Evolutionary conservation across 768 basidiomycete genomes (phyloP), one percentile per base, ranked within the genome.

Genomic region (Suillus variegatus): DNA sequence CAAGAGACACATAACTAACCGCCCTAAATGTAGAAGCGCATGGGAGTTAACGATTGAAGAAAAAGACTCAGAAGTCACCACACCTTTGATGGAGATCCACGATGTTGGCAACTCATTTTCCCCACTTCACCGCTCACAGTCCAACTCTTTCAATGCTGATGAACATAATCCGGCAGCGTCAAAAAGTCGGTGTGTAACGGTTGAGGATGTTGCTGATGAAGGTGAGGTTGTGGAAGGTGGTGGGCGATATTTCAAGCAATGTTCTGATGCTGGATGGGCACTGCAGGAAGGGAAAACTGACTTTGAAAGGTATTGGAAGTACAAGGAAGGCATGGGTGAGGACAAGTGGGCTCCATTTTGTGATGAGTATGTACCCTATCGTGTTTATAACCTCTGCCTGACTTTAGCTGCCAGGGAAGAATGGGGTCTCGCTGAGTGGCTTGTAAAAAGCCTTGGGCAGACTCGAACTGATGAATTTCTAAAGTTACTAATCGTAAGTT

Each of bases 381-480:
- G 0, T 20, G 7, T 44, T 20, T 4, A 3, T 20, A 0, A 6
- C 8, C 0, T 20, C 44, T 44, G 9, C 44, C 44, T 28, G 68
- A 38, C 28, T 28, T 32, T 16, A 16, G 12, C 28, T 4, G 4
- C 51, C 14, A 52, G 51, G 25, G 77, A 77, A 10, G 75, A 81
- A 35, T 79, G 77, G 72, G 74, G 77, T 51, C 60, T 81, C 3
- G 80, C 70, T 2, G 49, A 64, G 20, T 81, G 75, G 78, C 58
- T 82, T 35, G 71, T 74, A 49, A 66, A 60, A 71, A 51, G 64
- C 49, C 66, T 73, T 6, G 71, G 78, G 8, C 69, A 79, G 22
- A 73, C 60, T 1, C 69, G 75, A 60, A 77, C 74, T 0, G 69
- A 46, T 10, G 44, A 46, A 18, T 46, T 46, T n/a, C 44, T 46